Conservation (phyloP, 768 basidiomycete genomes). For the Pleurotus ostreatus region DNA sequence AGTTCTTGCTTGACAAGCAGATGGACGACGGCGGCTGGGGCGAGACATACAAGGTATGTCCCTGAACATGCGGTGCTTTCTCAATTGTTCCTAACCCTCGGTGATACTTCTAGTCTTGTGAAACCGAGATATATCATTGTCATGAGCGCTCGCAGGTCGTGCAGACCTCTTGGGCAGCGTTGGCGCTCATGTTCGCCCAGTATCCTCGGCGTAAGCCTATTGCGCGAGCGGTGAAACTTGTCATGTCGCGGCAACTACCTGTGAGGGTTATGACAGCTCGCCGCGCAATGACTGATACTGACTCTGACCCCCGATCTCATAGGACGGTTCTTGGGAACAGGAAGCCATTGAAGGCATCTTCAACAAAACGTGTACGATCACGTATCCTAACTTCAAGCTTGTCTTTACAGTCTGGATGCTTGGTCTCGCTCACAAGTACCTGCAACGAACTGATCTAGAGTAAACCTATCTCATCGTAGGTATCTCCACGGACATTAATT, state of each 20-base stretch:
- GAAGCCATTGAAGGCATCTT: conserved; percentile 93
- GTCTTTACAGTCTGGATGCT: conserved; percentile 97
- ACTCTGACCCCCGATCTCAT: conserved; percentile 11
- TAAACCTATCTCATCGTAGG: neutral
- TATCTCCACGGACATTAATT: too few relatives aligned
- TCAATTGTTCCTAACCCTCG: neutral
- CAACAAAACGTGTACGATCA: conserved; percentile 84
- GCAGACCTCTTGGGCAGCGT: conserved; percentile 90
- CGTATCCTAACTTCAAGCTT: conserved; percentile 93
- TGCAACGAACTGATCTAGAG: conserved; percentile 24
- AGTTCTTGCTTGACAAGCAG: conserved; percentile 81
- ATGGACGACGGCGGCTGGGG: conserved; percentile 95
- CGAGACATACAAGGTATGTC: conserved; percentile 87
- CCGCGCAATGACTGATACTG: too few relatives aligned
- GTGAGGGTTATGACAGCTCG: conserved; percentile 33
- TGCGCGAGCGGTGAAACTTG: conserved; percentile 69
- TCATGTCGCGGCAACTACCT: conserved; percentile 84
- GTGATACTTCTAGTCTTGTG: conserved; percentile 63
- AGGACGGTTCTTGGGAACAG: conserved; percentile 96
- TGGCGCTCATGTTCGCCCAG: conserved; percentile 86
- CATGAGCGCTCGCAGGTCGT: conserved; percentile 84
- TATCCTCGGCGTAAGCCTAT: conserved; percentile 84
- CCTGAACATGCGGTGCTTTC: neutral
- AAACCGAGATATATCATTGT: conserved; percentile 72
- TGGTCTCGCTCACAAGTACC: conserved; percentile 77